Conservation (phyloP, 345 rosid species). For the Gossypium thurberi region DNA sequence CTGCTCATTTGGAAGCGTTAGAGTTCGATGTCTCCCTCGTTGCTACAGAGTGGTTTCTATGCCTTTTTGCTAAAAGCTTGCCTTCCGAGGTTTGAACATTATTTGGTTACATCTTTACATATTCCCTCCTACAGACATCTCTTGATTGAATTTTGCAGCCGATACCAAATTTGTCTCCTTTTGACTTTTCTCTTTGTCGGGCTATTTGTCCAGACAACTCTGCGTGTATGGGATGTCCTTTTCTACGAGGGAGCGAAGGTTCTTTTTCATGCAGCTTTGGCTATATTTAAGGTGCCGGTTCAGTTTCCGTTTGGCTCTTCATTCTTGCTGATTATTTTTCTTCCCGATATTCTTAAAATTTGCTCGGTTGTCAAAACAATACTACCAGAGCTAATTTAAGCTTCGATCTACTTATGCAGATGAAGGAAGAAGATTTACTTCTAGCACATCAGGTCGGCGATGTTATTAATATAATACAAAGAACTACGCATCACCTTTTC, state of each 20-base stretch:
- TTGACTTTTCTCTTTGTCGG: neutral
- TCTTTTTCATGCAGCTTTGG: slow-evolving; percentile 51
- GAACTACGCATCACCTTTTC: slow-evolving; percentile 82
- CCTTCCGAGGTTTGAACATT: slow-evolving; percentile 81
- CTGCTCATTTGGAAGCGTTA: slow-evolving; percentile 79
- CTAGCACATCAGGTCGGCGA: slow-evolving; percentile 93
- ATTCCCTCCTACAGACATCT: neutral
- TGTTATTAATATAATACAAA: slow-evolving; percentile 73
- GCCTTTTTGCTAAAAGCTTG: slow-evolving; percentile 96
- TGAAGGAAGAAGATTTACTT: slow-evolving; percentile 90
- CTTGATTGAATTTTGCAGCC: neutral
- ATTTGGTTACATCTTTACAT: neutral
- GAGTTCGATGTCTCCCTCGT: slow-evolving; percentile 98
- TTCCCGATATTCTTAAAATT: neutral
- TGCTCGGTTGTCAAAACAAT: neutral
- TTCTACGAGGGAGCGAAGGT: too few relatives aligned
- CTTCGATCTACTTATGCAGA: slow-evolving; percentile 36
- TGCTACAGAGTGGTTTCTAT: slow-evolving; percentile 97
- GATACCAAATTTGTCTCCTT: neutral
- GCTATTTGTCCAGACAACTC: slow-evolving; percentile 46
- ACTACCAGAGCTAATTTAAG: neutral
- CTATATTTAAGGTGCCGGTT: slow-evolving; percentile 74
- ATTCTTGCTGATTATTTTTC: neutral
- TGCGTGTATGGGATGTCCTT: slow-evolving; percentile 78
- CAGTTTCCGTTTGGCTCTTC: slow-evolving; percentile 1